Conservation (phyloP, 371 early-diverging fungal species). For the Lichtheimia ornata region DNA sequence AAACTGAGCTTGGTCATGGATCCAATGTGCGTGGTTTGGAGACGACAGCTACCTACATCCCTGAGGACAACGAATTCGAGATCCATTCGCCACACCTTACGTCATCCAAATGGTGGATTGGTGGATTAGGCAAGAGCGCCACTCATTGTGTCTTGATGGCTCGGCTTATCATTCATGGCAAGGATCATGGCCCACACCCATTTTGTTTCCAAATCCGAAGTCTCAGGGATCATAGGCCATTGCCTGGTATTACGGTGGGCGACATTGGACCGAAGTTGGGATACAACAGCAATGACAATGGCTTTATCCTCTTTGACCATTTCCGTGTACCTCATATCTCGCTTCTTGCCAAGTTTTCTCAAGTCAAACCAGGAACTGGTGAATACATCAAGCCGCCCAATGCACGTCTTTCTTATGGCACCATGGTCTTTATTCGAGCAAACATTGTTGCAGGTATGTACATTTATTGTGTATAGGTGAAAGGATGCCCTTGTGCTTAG, state of each 20-base stretch:
- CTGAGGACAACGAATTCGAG: slow-evolving; percentile 81
- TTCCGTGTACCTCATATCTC: slow-evolving; percentile 78
- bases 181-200: slow-evolving; percentile 80
- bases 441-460: slow-evolving; percentile 55
- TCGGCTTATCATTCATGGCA: slow-evolving; percentile 76
- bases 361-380: slow-evolving; percentile 67
- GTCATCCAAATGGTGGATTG: slow-evolving; percentile 90
- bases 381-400: slow-evolving; percentile 68
- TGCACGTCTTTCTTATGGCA: slow-evolving; percentile 73
- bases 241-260: slow-evolving; percentile 83
- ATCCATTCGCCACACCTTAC: slow-evolving; percentile 84
- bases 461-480: not conserved
- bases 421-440: slow-evolving; percentile 75
- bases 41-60: slow-evolving; percentile 86
- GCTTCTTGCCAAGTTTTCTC: slow-evolving; percentile 79
- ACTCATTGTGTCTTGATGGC: slow-evolving; percentile 91
- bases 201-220: slow-evolving; percentile 87
- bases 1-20: slow-evolving; percentile 79
- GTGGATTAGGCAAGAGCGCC: slow-evolving; percentile 65
- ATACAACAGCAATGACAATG: slow-evolving; percentile 81
- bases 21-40: slow-evolving; percentile 87
- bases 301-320: slow-evolving; percentile 76
- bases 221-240: slow-evolving; percentile 67
- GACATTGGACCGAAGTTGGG: slow-evolving; percentile 93
- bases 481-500: not conserved